Base-by-base conservation (phyloP, 2,329 filamentous ascomycete genomes). In the Diplodia corticola region DNA sequence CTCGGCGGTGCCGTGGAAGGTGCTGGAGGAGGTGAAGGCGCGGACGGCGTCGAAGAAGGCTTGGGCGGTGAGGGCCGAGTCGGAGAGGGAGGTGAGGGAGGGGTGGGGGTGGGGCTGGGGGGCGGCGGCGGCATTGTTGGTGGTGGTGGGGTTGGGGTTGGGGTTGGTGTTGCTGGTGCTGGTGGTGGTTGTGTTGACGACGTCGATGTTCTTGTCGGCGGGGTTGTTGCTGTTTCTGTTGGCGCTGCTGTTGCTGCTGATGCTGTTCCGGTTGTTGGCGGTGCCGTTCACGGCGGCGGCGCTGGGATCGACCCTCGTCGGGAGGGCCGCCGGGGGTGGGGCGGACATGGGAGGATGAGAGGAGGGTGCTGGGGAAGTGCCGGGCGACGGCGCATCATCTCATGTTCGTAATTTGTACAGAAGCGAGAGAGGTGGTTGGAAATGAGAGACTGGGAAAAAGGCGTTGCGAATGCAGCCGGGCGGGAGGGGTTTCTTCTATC, bases 1-100 rank as follows among this genome's bases (percentile, higher is more conserved):
- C 57, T 61, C 57, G 10, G 57, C 57, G 10, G 57, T 61, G 57
- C 57, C 57, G 28, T 61, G 57, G 57, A 61, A 61, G 12, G 22
- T 49, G 10, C 44, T n/a, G 2, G 20, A 28, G 5, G 57, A 28
- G 2, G 57, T 49, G 28, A 61, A 61, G 40, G 57, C 57, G n/a
- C 57, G 57, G 5, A 49, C 57, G 10, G 57, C 44, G 3, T 61
- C 57, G 26, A 61, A 61, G 44, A 61, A 61, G 20, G 57, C 37
- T 20, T 61, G 57, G 0, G 57, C 57, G 7, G 57, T 61, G 57
- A 44, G 57, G 3, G 57, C 57, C n/a, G 57, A 49, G 28, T 61
- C 57, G n/a, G 57, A 61, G 17, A 61, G 57, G 3, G 57, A 61
- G 40, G 22, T 61, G 57, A 61, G 6, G 4, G 57, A 24, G 4